Evolutionary conservation across 257 asterid species (phyloP), one percentile per base, ranked within the genome.

Genomic region (Cinchona pubescens): DNA sequence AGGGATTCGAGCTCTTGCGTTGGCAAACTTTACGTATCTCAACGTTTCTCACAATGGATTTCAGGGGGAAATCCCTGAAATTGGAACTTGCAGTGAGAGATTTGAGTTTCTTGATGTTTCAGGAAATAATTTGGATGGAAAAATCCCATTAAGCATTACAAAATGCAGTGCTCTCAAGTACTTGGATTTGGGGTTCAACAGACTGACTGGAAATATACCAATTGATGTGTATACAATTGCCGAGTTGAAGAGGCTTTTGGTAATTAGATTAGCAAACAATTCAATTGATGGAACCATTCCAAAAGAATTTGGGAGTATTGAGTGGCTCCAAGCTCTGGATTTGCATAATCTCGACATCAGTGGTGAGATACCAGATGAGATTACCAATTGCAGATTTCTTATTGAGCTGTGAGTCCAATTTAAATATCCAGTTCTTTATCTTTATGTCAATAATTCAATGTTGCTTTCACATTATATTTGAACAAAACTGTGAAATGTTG

Each of bases 251-350:
- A 81, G 78, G 63, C 96, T 94, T 43, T 59, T 82, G 81, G 86
- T 90, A 25, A 76, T 92, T 81, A 83, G 96, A 58, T 79, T 93
- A 72, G 94, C 88, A 32, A 83, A 87, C 83, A 93, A 93, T 83
- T 84, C 87, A 16, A 73, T 93, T 35, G 82, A 79, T 0, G 98
- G 99, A 53, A 81, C 78, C 25, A 91, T 94, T 48, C 97, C 99
- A 18, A 19, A 77, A 5, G 88, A 86, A 67, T 45, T 92, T 35
- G 94, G 99, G 62, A 76, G 78, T 71, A 87, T 92, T 60, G 98
- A 92, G 83, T 90, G 81, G 93, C 97, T 92, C 71, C 89, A 90
- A 87, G 95, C 88, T 76, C 90, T 95, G 25, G 97, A 95, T 82
- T 83, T 95, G 79, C 90, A 80, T 53, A 90, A 85, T 79, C 92